Evolutionary conservation across 495 filamentous ascomycete genomes (phyloP), one percentile per base, ranked within the genome.

Genomic region (Penicillium silybi): DNA sequence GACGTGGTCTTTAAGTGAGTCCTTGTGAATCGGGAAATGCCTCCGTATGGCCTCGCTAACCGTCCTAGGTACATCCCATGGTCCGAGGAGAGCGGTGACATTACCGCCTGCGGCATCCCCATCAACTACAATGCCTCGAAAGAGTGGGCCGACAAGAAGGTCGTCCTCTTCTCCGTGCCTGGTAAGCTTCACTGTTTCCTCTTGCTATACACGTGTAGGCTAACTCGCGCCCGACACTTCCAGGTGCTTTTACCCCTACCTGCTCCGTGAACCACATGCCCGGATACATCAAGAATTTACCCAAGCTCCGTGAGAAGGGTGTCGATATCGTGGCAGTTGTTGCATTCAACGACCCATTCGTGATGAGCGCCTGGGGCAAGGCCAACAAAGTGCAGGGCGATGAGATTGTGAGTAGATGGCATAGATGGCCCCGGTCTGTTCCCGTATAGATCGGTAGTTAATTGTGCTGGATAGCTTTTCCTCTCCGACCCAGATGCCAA

Each of bases 291-390:
- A 62, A 80, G 70, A 86, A 89, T 55, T 72, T 88, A 17, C 61
- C 76, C n/a, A 69, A 84, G 53, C 74, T 96, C 66, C 85, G 84
- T 67, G 74, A 75, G 54, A 92, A 92, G 78, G 91, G 89, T 25
- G 89, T 96, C 19, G 88, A 96, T 68, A 64, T 89, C 44, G 81
- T 96, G 41, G 79, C 88, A 16, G 85, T 92, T 49, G 82, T 95
- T 59, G 88, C 90, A 18, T 89, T 74, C 76, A 96, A 97, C 58
- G 91, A 96, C 71, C 77, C 84, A 13, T 95, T 82, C 62, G 92
- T 97, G 48, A 95, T 95, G 89, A 84, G 82, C 56, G 92, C 92
- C 13, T 97, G 92, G 92, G 88, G 85, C 59, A 96, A 96, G 79
- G 92, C 89, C 23, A 95, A 96, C 67, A 75, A 80, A 22, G 78